These are phyloP conservation scores for Yarrowia keelungensis DNA, from an alignment of 805 yeast genomes.

Conservation along the genomic window DNA sequence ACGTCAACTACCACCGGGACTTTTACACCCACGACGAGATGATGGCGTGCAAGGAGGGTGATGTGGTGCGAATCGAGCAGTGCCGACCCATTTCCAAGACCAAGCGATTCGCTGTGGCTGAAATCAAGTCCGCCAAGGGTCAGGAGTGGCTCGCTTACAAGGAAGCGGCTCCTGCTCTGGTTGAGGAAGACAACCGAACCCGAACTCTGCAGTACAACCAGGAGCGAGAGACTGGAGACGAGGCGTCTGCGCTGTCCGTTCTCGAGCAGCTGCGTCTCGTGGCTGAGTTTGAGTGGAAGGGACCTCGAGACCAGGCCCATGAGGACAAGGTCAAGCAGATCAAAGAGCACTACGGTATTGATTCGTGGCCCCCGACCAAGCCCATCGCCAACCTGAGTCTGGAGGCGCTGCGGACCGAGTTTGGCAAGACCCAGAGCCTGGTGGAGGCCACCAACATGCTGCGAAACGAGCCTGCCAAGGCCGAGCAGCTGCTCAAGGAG, in stretches of 20 bases:
- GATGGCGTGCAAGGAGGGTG: conserved; percentile 91
- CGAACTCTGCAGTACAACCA: conserved; percentile 63
- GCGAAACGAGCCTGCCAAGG: conserved; percentile 50
- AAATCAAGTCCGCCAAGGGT: conserved; percentile 86
- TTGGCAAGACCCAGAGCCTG: conserved; percentile 51
- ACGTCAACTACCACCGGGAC: conserved; percentile 77
- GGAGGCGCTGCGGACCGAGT: conserved; percentile 51
- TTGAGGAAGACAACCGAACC: conserved; percentile 67
- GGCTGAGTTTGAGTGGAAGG: conserved; percentile 42
- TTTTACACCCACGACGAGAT: conserved; percentile 94
- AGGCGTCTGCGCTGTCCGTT: conserved; percentile 41
- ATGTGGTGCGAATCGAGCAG: conserved; percentile 86
- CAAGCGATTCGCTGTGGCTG: conserved; percentile 90
- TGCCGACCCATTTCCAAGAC: conserved; percentile 82
- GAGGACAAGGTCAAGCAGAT: conserved; percentile 52
- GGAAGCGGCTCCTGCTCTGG: conserved; percentile 70
- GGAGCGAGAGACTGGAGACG: conserved; percentile 54
- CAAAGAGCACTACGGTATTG: conserved; percentile 56
- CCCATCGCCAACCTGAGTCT: conserved; percentile 55
- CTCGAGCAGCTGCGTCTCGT: conserved; percentile 44
- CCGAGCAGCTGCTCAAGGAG: conserved; percentile 50
- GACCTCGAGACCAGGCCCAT: conserved; percentile 49
- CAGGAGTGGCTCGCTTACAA: conserved; percentile 86
- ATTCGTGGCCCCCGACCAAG: conserved; percentile 57
- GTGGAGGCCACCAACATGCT: conserved; percentile 49